These are phyloP conservation scores for Sugiyamaella americana DNA, from an alignment of 805 yeast genomes.

Conservation along the genomic window DNA sequence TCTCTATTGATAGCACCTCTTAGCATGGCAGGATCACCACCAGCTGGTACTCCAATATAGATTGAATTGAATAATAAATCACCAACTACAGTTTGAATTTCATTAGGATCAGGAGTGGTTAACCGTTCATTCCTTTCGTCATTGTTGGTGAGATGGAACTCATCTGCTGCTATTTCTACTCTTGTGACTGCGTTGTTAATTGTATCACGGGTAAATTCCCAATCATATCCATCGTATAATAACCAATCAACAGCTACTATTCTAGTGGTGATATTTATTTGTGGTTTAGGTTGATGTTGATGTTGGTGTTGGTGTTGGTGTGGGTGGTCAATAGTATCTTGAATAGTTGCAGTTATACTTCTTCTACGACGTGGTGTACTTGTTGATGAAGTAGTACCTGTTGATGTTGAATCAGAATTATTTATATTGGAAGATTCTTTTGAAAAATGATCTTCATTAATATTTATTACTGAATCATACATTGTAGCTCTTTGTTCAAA, in stretches of 20 bases:
- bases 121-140: neutral
- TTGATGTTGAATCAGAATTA: neutral
- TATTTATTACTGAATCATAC: slow-evolving; percentile 14
- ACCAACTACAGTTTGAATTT: slow-evolving; percentile 37
- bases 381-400: neutral
- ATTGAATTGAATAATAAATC: slow-evolving; percentile 76
- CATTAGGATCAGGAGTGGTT: slow-evolving; percentile 12
- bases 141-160: slow-evolving; percentile 19
- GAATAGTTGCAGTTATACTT: neutral
- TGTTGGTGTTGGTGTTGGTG: no score
- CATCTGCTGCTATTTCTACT: slow-evolving; percentile 48
- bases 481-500: slow-evolving; percentile 20
- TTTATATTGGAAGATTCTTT: slow-evolving; percentile 12
- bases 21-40: slow-evolving; percentile 40
- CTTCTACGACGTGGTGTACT: neutral
- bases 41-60: slow-evolving; percentile 54
- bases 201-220: slow-evolving; percentile 68
- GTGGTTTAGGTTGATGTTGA: neutral
- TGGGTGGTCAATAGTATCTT: no score
- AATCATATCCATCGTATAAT: slow-evolving; percentile 87
- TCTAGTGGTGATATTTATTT: neutral
- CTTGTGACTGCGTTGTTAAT: slow-evolving; percentile 60
- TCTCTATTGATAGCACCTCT: slow-evolving; percentile 50
- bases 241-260: slow-evolving; percentile 27
- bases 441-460: slow-evolving; percentile 27